These are phyloP conservation scores for Pseudomonodictys pantanalensis DNA, from an alignment of 495 filamentous ascomycete species.

Conservation along the genomic window DNA sequence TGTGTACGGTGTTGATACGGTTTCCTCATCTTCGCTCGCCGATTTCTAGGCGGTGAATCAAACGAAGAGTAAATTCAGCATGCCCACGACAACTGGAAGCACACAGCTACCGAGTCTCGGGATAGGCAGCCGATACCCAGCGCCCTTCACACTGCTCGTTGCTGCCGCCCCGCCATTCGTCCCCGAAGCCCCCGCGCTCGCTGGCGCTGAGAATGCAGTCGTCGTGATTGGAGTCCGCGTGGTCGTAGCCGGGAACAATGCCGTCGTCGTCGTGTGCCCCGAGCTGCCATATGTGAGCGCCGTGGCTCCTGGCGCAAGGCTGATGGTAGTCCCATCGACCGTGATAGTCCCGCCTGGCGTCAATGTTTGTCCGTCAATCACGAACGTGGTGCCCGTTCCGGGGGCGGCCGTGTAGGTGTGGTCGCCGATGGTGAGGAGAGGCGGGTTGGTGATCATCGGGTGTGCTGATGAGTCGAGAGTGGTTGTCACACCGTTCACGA, in stretches of 20 bases:
- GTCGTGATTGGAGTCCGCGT: conserved; percentile 9
- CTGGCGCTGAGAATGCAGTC: background rate
- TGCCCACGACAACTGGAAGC: background rate
- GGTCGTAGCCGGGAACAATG: conserved; percentile 28
- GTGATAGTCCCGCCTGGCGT: conserved; percentile 41
- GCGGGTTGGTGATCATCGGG: conserved; percentile 20
- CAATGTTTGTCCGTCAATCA: conserved; percentile 37
- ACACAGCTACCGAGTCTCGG: background rate
- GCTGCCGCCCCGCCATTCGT: background rate
- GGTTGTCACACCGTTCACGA: conserved; percentile 30
- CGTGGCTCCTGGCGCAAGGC: conserved; percentile 35
- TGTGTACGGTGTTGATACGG: too few relatives aligned
- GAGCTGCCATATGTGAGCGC: conserved; percentile 30
- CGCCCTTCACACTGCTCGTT: conserved; percentile 4
- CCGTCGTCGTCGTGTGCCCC: conserved; percentile 13
- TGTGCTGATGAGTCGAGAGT: background rate
- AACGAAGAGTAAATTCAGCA: too few relatives aligned
- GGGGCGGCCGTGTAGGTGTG: conserved; percentile 29
- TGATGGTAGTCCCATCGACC: conserved; percentile 38
- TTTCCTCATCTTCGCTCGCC: too few relatives aligned
- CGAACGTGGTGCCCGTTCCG: conserved; percentile 34
- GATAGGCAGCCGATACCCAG: background rate
- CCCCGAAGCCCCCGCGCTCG: conserved; percentile 13
- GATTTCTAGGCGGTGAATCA: too few relatives aligned
- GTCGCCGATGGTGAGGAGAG: conserved; percentile 29